Conservation (phyloP, 371 early-diverging fungal species). For the Syncephalastrum contaminatum region DNA sequence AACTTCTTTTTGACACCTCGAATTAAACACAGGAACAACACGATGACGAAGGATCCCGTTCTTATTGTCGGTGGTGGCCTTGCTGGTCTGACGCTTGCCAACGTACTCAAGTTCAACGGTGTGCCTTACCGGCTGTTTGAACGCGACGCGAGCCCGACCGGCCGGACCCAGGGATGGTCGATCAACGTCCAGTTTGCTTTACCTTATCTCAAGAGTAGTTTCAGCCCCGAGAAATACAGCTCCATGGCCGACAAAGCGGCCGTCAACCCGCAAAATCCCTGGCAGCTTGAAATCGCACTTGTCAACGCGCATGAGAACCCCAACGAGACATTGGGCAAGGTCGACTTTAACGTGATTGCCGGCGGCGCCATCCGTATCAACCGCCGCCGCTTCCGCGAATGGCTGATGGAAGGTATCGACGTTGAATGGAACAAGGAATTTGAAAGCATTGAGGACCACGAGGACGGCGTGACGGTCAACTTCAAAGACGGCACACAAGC, state of each 20-base stretch:
- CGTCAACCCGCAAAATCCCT: slow-evolving; percentile 17
- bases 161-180: slow-evolving; percentile 27
- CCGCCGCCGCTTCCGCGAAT: slow-evolving; percentile 23
- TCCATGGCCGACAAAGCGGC: slow-evolving; percentile 4
- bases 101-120: slow-evolving; percentile 19
- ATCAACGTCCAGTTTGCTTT: slow-evolving; percentile 23
- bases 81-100: slow-evolving; percentile 34
- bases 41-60: slow-evolving; percentile 8
- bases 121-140: slow-evolving; percentile 32
- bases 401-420: slow-evolving; percentile 20
- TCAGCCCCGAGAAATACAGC: slow-evolving; percentile 11
- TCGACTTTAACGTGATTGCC: neutral
- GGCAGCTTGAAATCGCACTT: slow-evolving; percentile 4
- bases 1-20: too few relatives aligned
- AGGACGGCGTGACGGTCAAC: slow-evolving; percentile 19
- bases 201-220: neutral
- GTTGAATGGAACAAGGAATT: slow-evolving; percentile 22
- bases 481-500: slow-evolving; percentile 31
- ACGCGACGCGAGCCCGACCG: slow-evolving; percentile 17
- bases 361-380: slow-evolving; percentile 16
- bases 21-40: neutral
- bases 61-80: slow-evolving; percentile 38
- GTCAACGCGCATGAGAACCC: slow-evolving; percentile 9
- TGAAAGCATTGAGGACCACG: slow-evolving; percentile 7
- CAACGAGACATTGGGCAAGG: neutral